These are phyloP conservation scores for Tephrocybe sp. DNA, from an alignment of 768 basidiomycete species.

Conservation along the genomic window DNA sequence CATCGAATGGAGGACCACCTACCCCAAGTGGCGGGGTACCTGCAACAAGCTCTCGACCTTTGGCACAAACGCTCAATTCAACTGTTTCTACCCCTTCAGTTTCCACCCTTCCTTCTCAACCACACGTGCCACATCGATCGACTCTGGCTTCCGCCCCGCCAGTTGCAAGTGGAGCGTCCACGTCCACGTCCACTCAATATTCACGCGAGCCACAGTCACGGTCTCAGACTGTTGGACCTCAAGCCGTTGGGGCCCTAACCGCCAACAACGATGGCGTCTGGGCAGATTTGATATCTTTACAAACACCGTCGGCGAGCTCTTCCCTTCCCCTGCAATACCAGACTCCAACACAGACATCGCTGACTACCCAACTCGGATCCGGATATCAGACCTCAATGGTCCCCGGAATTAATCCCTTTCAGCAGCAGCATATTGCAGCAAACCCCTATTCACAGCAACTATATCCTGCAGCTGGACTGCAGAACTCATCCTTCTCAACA, in stretches of 20 bases:
- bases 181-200: slow-evolving; percentile 15
- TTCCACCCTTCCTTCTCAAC: slow-evolving; percentile 2
- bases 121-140: slow-evolving; percentile 15
- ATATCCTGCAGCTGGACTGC: slow-evolving; percentile 10
- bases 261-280: slow-evolving; percentile 45
- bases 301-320: slow-evolving; percentile 39
- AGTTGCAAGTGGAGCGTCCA: background rate
- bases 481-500: slow-evolving; percentile 2
- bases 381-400: slow-evolving; percentile 21
- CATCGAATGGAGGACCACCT: slow-evolving; percentile 14
- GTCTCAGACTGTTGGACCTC: slow-evolving; percentile 16
- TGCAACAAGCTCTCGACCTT: slow-evolving; percentile 15
- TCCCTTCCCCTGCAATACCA: slow-evolving; percentile 53
- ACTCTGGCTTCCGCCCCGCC: slow-evolving; percentile 17
- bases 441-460: slow-evolving; percentile 27
- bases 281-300: slow-evolving; percentile 54
- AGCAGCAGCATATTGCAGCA: slow-evolving; percentile 20
- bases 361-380: slow-evolving; percentile 3
- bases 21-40: background rate
- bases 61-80: slow-evolving; percentile 21
- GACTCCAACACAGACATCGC: slow-evolving; percentile 7
- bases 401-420: slow-evolving; percentile 25
- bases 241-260: slow-evolving; percentile 14
- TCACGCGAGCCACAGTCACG: slow-evolving; percentile 19
- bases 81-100: slow-evolving; percentile 14